phyloP scores from a whole-genome alignment of 2,329 filamentous ascomycete species.

The Talaromyces albobiverticillius region DNA sequence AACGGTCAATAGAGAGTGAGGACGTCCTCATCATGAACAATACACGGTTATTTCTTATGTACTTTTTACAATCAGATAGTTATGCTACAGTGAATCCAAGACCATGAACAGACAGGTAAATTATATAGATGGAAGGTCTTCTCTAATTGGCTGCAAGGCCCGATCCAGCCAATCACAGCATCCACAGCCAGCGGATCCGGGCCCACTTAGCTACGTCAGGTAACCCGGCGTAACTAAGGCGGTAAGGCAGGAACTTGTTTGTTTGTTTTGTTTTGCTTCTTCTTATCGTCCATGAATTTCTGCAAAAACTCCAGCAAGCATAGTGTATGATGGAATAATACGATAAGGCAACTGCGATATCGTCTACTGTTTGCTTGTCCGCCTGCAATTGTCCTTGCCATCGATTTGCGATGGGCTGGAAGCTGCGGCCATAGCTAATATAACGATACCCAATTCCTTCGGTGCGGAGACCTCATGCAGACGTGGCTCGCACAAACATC shows the following conservation, averaged over 20 bases:
- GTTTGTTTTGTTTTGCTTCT: constrained; percentile 11
- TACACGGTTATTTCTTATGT: no score
- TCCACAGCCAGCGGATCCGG: no score
- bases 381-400: not conserved
- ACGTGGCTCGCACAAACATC: constrained; percentile 12
- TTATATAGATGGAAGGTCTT: no score
- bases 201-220: constrained; percentile 4
- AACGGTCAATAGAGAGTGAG: no score
- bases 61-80: no score
- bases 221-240: constrained; percentile 5
- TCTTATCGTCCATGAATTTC: not conserved
- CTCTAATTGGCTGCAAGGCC: no score
- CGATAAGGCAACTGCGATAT: not conserved
- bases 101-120: no score
- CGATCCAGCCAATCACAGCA: not conserved
- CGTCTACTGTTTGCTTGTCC: no score
- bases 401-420: not conserved
- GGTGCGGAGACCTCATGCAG: constrained; percentile 9
- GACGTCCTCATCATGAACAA: no score
- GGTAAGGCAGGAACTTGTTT: constrained; percentile 10
- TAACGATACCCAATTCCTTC: not conserved
- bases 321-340: not conserved
- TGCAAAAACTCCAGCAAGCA: not conserved
- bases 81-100: no score
- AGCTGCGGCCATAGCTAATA: not conserved